Evolutionary conservation across 169 alveolate species (phyloP).

Genomic region (Plasmodium malariae): DNA sequence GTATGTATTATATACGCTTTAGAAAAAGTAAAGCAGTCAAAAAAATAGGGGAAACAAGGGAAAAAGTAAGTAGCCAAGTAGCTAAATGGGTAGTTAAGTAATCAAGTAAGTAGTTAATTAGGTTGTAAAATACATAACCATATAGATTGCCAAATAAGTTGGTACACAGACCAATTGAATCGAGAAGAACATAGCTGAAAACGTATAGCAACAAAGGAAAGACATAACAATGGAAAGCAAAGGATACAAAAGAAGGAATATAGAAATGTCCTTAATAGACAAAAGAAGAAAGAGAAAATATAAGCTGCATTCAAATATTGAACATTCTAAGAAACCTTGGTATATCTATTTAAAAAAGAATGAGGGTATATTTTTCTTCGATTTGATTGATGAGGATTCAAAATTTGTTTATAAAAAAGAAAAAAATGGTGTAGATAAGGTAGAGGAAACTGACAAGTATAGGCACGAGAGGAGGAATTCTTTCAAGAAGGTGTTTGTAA

Average conservation of each 20-base stretch:
- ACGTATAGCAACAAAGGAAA: too few relatives aligned
- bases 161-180: too few relatives aligned
- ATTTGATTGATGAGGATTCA: constrained; percentile 19
- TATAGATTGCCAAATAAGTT: too few relatives aligned
- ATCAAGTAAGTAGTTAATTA: too few relatives aligned
- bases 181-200: too few relatives aligned
- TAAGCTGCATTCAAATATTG: neutral
- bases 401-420: neutral
- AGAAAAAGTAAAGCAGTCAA: neutral
- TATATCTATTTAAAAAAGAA: constrained; percentile 14
- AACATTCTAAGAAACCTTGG: constrained; percentile 17
- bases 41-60: neutral
- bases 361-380: constrained; percentile 14
- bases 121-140: too few relatives aligned
- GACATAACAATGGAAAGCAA: too few relatives aligned
- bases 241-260: neutral
- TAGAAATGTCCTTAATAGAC: neutral
- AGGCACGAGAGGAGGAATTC: neutral
- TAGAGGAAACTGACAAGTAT: neutral
- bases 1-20: neutral
- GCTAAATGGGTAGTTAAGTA: too few relatives aligned
- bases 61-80: too few relatives aligned
- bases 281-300: neutral
- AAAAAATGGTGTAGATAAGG: neutral
- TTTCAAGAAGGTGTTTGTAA: neutral